Conservation (phyloP, 768 basidiomycete species). For the Lepiota subincarnata region DNA sequence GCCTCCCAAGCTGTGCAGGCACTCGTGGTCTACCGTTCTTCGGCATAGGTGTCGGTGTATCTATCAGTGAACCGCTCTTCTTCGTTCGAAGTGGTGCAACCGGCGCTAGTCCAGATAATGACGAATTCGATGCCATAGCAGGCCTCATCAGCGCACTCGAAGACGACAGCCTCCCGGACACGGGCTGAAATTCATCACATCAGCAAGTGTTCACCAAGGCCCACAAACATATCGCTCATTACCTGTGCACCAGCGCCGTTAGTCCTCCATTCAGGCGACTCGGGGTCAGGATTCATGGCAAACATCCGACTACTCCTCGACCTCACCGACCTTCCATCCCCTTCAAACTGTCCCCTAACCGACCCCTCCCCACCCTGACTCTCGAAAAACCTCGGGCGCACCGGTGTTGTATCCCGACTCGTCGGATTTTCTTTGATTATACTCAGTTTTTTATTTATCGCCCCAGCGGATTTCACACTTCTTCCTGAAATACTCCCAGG, state of each 20-base stretch:
- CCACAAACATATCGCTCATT: too few relatives aligned
- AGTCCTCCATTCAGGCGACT: constrained; percentile 5
- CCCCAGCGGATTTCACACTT: constrained; percentile 5
- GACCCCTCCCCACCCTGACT: not conserved
- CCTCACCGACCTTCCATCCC: constrained; percentile 7
- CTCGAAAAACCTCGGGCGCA: not conserved
- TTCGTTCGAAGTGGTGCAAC: constrained; percentile 1
- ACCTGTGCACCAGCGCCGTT: too few relatives aligned
- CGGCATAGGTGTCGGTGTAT: constrained; percentile 10
- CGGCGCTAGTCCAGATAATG: not conserved
- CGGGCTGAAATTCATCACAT: too few relatives aligned
- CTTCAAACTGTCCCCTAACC: not conserved
- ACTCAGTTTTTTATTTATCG: constrained; percentile 22
- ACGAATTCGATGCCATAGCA: not conserved
- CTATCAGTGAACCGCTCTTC: constrained; percentile 4
- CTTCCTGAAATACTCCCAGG: constrained; percentile 12
- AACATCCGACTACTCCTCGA: constrained; percentile 9
- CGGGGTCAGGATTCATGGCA: constrained; percentile 4
- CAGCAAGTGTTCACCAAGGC: too few relatives aligned
- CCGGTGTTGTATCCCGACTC: constrained; percentile 27
- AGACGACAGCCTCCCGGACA: not conserved
- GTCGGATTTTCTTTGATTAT: constrained; percentile 37
- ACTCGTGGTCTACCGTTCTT: not conserved
- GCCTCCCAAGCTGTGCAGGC: not conserved
- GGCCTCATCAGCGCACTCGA: not conserved